Evolutionary conservation across 2,329 filamentous ascomycete genomes (phyloP), one percentile per base, ranked within the genome.

Genomic region (Diaporthe batatas): DNA sequence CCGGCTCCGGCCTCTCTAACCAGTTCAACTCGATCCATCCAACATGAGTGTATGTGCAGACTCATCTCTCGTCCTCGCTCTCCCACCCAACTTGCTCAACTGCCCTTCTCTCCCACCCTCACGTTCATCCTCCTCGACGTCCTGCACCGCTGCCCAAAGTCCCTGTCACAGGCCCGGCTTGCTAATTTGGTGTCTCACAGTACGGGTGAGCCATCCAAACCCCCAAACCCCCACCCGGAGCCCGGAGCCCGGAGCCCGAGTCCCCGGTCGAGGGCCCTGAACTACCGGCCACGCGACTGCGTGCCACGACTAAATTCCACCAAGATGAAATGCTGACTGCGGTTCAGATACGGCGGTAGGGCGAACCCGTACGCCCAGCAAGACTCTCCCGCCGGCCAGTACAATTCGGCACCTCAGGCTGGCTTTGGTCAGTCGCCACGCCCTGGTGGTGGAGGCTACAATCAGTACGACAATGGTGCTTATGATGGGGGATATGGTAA

Each of bases 281-380:
- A 53, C 12, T 16, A 21, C 29, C 2, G 21, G 25, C 62, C 39
- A 29, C 5, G 12, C 14, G 25, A 25, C n/a, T 25, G 47, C 44
- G 34, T 67, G 44, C n/a, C 39, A 10, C n/a, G 14, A 5, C 32
- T 36, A 7, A 21, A 4, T 29, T 21, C 16, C 2, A 25, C 10
- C 32, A 16, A 10, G 18, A 25, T 23, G 42, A 34, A 70, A 70
- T 53, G 73, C 81, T 85, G 77, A 85, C 81, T 62, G 23, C 57
- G 67, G 55, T 74, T 47, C 79, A 91, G 88, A 82, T 90, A 91
- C 84, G 86, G 87, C 75, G 84, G 83, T 72, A 82, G 82, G 77
- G 81, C 83, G 74, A 91, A 91, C 82, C 89, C 90, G 71, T 91
- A 88, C 78, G 89, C 90, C 78, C 84, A 91, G 78, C 84, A 85